Conservation (phyloP, 2,329 filamentous ascomycete genomes). For the Ophiostoma sp. region DNA sequence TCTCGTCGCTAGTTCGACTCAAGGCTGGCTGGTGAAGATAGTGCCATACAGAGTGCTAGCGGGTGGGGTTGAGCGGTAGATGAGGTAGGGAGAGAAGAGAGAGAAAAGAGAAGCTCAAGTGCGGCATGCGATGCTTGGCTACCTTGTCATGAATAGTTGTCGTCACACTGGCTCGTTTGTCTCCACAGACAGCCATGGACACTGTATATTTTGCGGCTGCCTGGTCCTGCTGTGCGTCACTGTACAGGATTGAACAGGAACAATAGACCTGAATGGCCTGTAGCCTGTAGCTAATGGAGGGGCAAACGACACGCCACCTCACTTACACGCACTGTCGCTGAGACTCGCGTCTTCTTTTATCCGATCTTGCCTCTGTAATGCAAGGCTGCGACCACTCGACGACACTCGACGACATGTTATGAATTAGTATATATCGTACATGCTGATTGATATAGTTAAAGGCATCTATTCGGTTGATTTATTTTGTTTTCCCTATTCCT, state of each 20-base stretch:
- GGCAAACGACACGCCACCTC: slow-evolving; percentile 11
- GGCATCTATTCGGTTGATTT: no score
- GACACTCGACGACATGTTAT: not conserved
- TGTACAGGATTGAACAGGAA: not conserved
- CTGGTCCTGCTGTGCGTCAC: not conserved
- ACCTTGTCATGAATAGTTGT: not conserved
- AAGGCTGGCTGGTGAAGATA: not conserved
- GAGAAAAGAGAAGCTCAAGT: not conserved
- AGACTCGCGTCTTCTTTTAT: slow-evolving; percentile 7
- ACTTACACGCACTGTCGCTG: not conserved
- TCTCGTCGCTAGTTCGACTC: slow-evolving; percentile 13
- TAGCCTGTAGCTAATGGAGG: slow-evolving; percentile 6
- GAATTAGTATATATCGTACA: not conserved
- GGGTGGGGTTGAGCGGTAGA: not conserved
- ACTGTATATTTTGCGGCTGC: not conserved
- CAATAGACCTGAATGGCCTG: not conserved
- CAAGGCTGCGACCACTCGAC: not conserved
- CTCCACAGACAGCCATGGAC: not conserved
- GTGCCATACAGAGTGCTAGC: not conserved
- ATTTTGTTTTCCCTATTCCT: no score
- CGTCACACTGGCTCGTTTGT: not conserved
- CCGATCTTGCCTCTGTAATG: not conserved
- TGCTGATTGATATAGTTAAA: not conserved
- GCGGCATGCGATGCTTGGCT: slow-evolving; percentile 4
- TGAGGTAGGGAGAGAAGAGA: not conserved